phyloP scores from a whole-genome alignment of 805 yeast genomes.

The Geotrichum ghanense region DNA sequence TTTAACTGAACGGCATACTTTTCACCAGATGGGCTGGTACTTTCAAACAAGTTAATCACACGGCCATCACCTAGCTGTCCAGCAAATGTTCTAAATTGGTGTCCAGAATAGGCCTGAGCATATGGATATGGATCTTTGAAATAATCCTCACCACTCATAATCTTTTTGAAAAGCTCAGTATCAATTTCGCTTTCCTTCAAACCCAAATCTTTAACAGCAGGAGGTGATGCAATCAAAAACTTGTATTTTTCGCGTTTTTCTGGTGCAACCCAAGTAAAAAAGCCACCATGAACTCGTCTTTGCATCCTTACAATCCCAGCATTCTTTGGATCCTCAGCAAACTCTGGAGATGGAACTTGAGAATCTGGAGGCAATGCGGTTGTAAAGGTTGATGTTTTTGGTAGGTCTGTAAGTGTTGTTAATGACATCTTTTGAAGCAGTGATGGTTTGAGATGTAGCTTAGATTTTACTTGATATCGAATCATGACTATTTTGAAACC shows the following conservation, averaged over 20 bases:
- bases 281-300: constrained; percentile 40
- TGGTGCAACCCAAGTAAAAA: constrained; percentile 66
- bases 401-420: constrained; percentile 9
- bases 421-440: not conserved
- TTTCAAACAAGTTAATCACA: constrained; percentile 70
- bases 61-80: constrained; percentile 97
- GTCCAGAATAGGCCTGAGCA: constrained; percentile 89
- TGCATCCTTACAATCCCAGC: constrained; percentile 42
- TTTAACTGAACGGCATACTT: constrained; percentile 68
- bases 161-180: constrained; percentile 36
- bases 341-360: constrained; percentile 28
- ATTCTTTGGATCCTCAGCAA: constrained; percentile 20
- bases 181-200: constrained; percentile 30
- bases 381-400: constrained; percentile 24
- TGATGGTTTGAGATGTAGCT: too few species aligned
- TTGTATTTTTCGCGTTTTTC: constrained; percentile 37
- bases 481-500: too few species aligned
- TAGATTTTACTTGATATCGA: too few species aligned
- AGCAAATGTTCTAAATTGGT: constrained; percentile 92
- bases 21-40: constrained; percentile 35
- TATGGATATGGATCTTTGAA: constrained; percentile 51
- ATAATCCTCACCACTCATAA: constrained; percentile 52
- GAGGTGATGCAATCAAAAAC: constrained; percentile 40
- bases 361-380: constrained; percentile 27
- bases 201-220: constrained; percentile 53